Base-by-base conservation (phyloP, 768 basidiomycete species). In the Nidula microcarpa region DNA sequence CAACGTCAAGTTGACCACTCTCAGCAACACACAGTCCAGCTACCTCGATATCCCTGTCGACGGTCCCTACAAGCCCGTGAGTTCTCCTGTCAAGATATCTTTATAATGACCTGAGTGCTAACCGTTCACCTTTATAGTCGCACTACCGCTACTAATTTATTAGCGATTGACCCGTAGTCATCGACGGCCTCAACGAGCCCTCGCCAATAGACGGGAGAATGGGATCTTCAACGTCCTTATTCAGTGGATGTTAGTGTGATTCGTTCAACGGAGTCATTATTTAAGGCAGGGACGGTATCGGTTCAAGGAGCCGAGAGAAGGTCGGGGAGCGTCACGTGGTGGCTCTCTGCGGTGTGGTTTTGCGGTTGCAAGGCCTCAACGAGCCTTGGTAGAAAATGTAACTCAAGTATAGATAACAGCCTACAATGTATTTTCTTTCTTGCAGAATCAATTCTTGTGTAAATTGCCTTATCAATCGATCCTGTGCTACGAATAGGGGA, bases 11-110 rank as follows among this genome's bases (percentile, higher is more conserved):
- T 82, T 99, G 71, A 96, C 94, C 44, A 74, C 75, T 57, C 79
- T 94, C 58, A 74, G 78, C 23, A 36, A 79, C 10, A 80, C 79
- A 57, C 97, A 99, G 75, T 84, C 94, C 61, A 73, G 76, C 46
- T 99, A 99, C 81, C 85, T 98, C 57, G 94, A 94, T 71, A 85
- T 98, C 60, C 91, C 94, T 54, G 74, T 80, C 62, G 73, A 80
- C 56, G 97, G 96, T 52, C 80, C 81, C 43, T 82, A 81, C 73
- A 82, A 82, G 68, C 74, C 78, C 55, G 74, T 75, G 53, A 32
- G 73, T 65, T 33, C 48, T 51, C 30, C 33, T 46, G 23, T 46
- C 23, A n/a, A 2, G 10, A 18, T 14, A 41, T 5, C 13, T 16
- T 11, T 41, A 13, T 41, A 16, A 41, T 13, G 39, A 5, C 2